Evolutionary conservation across 2,329 filamentous ascomycete species (phyloP), one percentile per base, ranked within the genome.

Genomic region (Hypoxylon sp.): DNA sequence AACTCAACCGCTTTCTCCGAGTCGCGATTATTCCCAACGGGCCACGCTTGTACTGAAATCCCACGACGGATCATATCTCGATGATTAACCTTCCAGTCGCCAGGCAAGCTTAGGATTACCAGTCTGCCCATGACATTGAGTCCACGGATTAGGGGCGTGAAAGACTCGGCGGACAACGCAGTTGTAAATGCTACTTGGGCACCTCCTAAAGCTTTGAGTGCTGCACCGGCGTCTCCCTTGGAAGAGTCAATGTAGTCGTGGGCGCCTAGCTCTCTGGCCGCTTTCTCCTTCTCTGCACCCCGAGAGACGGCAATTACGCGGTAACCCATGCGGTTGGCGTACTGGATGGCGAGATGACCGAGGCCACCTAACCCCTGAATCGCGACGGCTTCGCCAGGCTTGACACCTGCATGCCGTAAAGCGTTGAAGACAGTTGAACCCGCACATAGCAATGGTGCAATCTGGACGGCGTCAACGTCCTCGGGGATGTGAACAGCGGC

Each of bases 261-360:
- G 0, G 82, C 82, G 5, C 82, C 82, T 5, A 84, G 69, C 55
- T 80, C 61, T 35, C 72, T 71, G 0, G 78, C 81, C 55, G 81
- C 78, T 40, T 76, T 69, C 60, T 78, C 78, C 71, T 86, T 86
- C 16, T 68, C 65, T 2, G 66, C 66, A 32, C 75, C 77, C 2
- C 76, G 62, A n/a, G 64, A 88, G 75, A 50, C 57, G 34, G 84
- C 85, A 5, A 84, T 75, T 11, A 87, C 80, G 17, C 79, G 75
- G 67, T 78, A 87, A 2, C 85, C 85, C 78, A 88, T 84, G 69
- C 82, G 82, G 13, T 75, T 72, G 0, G 84, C 84, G 61, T 83
- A 87, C 60, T 87, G 84, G 41, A 88, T 80, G 2, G 83, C 86
- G 17, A 89, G 67, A 67, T 88, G 85, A 2, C 85, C 86, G 1